Conservation (phyloP, 2,329 filamentous ascomycete genomes). For the Pseudocercospora musae region DNA sequence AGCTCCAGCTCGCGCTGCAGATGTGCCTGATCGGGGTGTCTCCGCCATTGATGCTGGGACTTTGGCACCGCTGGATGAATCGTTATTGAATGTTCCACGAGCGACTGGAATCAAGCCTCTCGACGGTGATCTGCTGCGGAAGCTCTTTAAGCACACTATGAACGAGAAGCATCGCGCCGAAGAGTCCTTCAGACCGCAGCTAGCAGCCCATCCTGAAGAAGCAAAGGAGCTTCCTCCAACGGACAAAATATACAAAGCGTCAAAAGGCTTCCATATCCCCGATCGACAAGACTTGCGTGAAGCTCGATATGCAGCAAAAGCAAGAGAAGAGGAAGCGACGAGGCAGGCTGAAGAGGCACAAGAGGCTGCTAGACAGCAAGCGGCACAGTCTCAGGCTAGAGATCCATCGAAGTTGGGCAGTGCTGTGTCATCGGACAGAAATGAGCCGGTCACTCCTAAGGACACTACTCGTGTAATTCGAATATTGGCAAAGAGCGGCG, state of each 20-base stretch:
- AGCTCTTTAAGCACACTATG: slow-evolving; percentile 22
- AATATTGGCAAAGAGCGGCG: slow-evolving; percentile 23
- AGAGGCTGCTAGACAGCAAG: slow-evolving; percentile 1
- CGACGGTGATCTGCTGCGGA: slow-evolving; percentile 15
- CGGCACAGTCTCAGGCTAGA: background rate
- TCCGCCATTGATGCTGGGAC: background rate
- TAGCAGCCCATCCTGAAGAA: background rate
- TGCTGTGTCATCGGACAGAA: background rate
- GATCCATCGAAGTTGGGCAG: background rate
- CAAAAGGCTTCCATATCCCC: slow-evolving; percentile 1
- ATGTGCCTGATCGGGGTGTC: background rate
- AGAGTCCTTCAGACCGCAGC: slow-evolving; percentile 4
- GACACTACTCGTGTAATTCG: slow-evolving; percentile 8
- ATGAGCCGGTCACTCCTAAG: background rate
- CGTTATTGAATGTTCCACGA: background rate
- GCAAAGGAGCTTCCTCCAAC: background rate
- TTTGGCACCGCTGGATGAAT: background rate
- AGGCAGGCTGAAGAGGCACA: background rate
- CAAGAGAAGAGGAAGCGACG: background rate
- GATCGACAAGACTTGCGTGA: slow-evolving; percentile 7
- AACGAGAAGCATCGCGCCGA: slow-evolving; percentile 21
- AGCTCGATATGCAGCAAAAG: background rate
- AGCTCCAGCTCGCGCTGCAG: background rate
- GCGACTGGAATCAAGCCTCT: slow-evolving; percentile 11
- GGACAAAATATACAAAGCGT: background rate